A percentile compares a stretch with the other conserved stretches of the same genome.
Conservation (phyloP, 179 eudicot genomes). For the Sideroxylon spinosum region DNA sequence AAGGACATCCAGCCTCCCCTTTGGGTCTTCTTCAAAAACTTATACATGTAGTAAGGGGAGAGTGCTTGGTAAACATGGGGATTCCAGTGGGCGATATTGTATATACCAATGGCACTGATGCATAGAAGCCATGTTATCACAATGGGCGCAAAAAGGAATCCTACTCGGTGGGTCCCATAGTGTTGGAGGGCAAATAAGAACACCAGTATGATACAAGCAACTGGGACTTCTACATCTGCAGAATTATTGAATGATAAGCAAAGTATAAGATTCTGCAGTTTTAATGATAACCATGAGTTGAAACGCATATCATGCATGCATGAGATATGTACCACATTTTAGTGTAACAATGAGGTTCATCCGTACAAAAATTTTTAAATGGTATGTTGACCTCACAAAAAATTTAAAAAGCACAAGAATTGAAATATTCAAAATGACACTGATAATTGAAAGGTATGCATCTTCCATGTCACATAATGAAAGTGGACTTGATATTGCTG, state of each 20-base stretch:
- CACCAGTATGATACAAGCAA: constrained; percentile 46
- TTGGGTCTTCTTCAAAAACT: constrained; percentile 52
- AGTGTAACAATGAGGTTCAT: neutral
- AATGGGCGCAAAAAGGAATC: constrained; percentile 52
- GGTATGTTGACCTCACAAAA: neutral
- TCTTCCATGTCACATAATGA: neutral
- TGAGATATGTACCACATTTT: neutral
- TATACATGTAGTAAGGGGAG: constrained; percentile 59
- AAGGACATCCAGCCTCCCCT: constrained; percentile 59
- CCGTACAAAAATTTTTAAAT: neutral
- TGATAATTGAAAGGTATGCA: neutral
- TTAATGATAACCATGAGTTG: neutral
- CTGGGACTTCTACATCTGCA: constrained; percentile 55
- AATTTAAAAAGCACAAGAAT: neutral
- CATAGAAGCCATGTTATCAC: constrained; percentile 51
- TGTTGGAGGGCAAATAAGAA: constrained; percentile 50
- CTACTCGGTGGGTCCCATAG: constrained; percentile 55
- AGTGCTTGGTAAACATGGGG: constrained; percentile 50
- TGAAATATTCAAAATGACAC: neutral
- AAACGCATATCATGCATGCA: neutral
- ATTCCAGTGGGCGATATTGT: constrained; percentile 51
- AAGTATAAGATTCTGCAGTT: neutral
- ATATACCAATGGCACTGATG: constrained; percentile 49
- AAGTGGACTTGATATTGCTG: neutral
- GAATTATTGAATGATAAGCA: neutral